Conservation (phyloP, 1,284 basidiomycete genomes). For the Boletus coffeatus region DNA sequence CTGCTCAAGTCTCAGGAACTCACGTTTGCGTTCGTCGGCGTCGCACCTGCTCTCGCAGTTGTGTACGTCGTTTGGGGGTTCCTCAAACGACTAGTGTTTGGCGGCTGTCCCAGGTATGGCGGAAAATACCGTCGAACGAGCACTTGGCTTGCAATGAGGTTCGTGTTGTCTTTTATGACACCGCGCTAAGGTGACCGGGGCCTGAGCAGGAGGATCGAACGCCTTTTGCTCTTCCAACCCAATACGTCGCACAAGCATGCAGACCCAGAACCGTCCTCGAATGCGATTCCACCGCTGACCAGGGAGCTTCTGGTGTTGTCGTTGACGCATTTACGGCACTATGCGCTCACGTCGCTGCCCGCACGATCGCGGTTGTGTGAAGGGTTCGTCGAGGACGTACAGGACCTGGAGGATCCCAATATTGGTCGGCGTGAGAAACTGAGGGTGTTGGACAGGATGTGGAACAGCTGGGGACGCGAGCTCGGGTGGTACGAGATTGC, state of each 20-base stretch:
- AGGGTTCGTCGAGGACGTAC: slow-evolving; percentile 83
- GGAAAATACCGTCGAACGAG: slow-evolving; percentile 42
- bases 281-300: slow-evolving; percentile 48
- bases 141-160: slow-evolving; percentile 66
- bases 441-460: slow-evolving; percentile 74
- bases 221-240: slow-evolving; percentile 56
- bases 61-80: slow-evolving; percentile 67
- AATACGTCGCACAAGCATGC: slow-evolving; percentile 14
- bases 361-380: slow-evolving; percentile 55
- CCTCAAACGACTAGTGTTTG: slow-evolving; percentile 27
- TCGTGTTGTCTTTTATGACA: slow-evolving; percentile 4
- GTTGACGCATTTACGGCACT: slow-evolving; percentile 60
- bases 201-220: slow-evolving; percentile 36
- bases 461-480: slow-evolving; percentile 32
- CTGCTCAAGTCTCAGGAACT: slow-evolving; percentile 93
- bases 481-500: slow-evolving; percentile 48
- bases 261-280: slow-evolving; percentile 11
- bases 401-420: slow-evolving; percentile 74
- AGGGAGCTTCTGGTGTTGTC: slow-evolving; percentile 73
- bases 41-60: slow-evolving; percentile 85
- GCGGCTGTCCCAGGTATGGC: slow-evolving; percentile 45
- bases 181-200: too few species aligned
- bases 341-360: slow-evolving; percentile 53
- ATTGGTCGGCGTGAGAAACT: slow-evolving; percentile 68
- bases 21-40: slow-evolving; percentile 96